Evolutionary conservation across 2,329 filamentous ascomycete species (phyloP).

Genomic region (Paramyrothecium roridum): DNA sequence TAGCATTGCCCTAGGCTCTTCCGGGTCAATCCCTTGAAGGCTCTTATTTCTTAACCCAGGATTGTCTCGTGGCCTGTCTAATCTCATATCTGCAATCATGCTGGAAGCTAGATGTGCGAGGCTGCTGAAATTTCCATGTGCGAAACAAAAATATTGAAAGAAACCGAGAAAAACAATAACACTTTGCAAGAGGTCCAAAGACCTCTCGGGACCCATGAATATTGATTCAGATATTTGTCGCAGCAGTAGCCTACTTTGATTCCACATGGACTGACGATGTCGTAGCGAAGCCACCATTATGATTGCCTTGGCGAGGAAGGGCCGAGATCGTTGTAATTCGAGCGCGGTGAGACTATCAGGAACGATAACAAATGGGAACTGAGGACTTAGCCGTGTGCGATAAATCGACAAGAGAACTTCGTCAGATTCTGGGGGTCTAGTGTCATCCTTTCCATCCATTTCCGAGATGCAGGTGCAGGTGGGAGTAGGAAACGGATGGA

Average conservation of each 20-base stretch:
- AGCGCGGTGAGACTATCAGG: conserved; percentile 6
- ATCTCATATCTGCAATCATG: conserved; percentile 9
- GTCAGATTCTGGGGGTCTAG: conserved; percentile 5
- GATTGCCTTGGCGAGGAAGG: conserved; percentile 8
- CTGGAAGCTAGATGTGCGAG: conserved; percentile 9
- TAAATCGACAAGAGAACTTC: conserved; percentile 8
- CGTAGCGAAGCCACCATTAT: conserved; percentile 8
- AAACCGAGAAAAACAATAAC: conserved; percentile 9
- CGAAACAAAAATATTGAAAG: conserved; percentile 11
- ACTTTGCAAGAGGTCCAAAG: conserved; percentile 8
- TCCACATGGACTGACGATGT: conserved; percentile 9
- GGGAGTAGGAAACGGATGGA: conserved; percentile 7
- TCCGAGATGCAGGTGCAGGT: conserved; percentile 8
- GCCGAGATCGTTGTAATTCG: conserved; percentile 7
- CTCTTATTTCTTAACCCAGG: conserved; percentile 4
- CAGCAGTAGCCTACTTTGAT: conserved; percentile 5
- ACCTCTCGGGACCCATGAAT: conserved; percentile 5
- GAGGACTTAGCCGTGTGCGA: conserved; percentile 7
- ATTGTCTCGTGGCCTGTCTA: conserved; percentile 5
- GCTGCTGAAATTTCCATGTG: conserved; percentile 7
- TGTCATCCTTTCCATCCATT: conserved; percentile 4
- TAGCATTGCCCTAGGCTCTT: conserved; percentile 3
- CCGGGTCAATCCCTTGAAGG: conserved; percentile 5
- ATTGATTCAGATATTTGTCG: conserved; percentile 7
- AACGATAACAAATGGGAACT: conserved; percentile 9